These are phyloP conservation scores for Porcisia hertigi DNA, from an alignment of 208 protist species.

Conservation along the genomic window DNA sequence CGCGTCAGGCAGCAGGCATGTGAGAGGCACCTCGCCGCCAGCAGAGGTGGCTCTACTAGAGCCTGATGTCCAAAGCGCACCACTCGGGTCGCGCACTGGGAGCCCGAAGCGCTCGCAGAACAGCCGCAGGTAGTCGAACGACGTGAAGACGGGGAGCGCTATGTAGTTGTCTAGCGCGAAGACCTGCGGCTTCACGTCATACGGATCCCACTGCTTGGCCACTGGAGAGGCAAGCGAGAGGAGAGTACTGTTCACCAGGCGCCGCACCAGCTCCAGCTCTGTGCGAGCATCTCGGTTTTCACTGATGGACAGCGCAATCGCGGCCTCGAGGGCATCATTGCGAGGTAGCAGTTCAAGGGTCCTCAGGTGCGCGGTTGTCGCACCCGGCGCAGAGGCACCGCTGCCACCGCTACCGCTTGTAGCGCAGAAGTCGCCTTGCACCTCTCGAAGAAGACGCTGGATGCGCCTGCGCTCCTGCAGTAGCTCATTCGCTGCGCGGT, in stretches of 20 bases:
- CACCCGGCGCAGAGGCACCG: background rate
- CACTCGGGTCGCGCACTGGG: conserved; percentile 75
- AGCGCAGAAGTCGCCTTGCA: conserved; percentile 5
- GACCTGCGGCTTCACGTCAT: conserved; percentile 88
- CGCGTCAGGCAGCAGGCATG: conserved; percentile 43
- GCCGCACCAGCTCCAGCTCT: conserved; percentile 80
- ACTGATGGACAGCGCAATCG: conserved; percentile 76
- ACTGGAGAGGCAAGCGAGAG: conserved; percentile 86
- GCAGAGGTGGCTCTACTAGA: conserved; percentile 1
- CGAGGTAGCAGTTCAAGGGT: conserved; percentile 53
- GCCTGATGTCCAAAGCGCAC: conserved; percentile 72
- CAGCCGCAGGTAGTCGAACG: conserved; percentile 63
- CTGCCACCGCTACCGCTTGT: background rate
- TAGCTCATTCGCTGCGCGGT: conserved; percentile 20
- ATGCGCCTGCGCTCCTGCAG: conserved; percentile 46
- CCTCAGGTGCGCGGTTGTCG: conserved; percentile 1
- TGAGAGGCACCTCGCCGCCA: background rate
- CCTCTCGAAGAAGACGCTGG: conserved; percentile 15
- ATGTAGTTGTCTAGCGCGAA: conserved; percentile 87
- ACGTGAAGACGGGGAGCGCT: conserved; percentile 88
- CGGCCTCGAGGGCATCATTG: conserved; percentile 72
- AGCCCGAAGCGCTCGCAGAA: conserved; percentile 78
- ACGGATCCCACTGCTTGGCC: conserved; percentile 70
- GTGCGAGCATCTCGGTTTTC: conserved; percentile 77
- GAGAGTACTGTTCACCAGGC: conserved; percentile 69